Evolutionary conservation across 2,329 filamentous ascomycete species (phyloP).

Genomic region (Neonectria coccinea): DNA sequence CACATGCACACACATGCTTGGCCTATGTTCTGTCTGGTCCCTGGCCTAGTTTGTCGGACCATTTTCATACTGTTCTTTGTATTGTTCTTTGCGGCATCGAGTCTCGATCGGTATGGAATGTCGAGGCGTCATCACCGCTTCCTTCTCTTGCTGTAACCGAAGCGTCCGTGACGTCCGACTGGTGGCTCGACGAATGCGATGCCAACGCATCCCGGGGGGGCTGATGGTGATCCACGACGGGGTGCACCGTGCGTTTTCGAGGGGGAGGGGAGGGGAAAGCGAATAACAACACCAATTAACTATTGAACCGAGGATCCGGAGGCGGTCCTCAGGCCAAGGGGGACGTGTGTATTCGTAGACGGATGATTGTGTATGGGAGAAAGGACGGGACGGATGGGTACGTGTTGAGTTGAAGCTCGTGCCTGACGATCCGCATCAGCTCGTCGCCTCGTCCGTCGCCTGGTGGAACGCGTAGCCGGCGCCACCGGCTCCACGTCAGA

Average conservation of each 20-base stretch:
- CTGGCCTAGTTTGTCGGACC: not conserved
- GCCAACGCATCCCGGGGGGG: slow-evolving; percentile 5
- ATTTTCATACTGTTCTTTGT: not conserved
- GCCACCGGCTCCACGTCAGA: slow-evolving; percentile 44
- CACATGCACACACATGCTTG: not conserved
- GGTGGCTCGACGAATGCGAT: not conserved
- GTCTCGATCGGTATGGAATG: not conserved
- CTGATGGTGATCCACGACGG: not conserved
- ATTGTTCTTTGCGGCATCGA: not conserved
- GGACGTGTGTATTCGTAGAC: slow-evolving; percentile 2
- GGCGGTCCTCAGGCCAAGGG: not conserved
- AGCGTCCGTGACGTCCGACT: not conserved
- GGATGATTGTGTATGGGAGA: too few species aligned
- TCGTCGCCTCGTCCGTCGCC: slow-evolving; percentile 20
- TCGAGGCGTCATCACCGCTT: slow-evolving; percentile 10
- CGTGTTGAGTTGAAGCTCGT: slow-evolving; percentile 29
- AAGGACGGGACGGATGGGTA: not conserved
- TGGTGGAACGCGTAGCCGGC: slow-evolving; percentile 41
- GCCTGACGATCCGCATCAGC: slow-evolving; percentile 41
- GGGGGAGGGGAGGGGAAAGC: not conserved
- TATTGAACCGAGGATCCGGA: not conserved
- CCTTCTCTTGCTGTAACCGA: not conserved
- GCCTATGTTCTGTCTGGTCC: too few species aligned
- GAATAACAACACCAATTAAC: not conserved
- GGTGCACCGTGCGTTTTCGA: slow-evolving; percentile 9